These are phyloP conservation scores for Lasiosphaeria hispida DNA, from an alignment of 495 filamentous ascomycete genomes.

Conservation along the genomic window DNA sequence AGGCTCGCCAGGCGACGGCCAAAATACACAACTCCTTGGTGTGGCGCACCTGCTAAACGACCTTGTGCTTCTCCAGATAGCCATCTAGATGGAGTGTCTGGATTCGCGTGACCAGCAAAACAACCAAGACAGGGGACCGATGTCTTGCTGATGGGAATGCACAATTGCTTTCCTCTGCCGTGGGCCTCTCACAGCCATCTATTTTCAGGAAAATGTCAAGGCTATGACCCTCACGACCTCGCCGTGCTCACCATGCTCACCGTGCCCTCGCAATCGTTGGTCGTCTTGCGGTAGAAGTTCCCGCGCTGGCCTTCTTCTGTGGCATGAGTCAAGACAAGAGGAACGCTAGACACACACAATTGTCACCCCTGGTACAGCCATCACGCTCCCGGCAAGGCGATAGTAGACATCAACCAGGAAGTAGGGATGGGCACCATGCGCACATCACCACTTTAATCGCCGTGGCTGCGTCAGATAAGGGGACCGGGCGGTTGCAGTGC, in stretches of 20 bases:
- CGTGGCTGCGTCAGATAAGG: constrained; percentile 1
- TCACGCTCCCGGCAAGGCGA: constrained; percentile 5
- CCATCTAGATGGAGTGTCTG: no score
- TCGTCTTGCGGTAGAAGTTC: background rate
- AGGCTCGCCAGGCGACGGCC: background rate
- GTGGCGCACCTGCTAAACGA: constrained; percentile 1
- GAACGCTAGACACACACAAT: background rate
- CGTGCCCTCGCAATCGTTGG: background rate
- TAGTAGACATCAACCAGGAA: constrained; percentile 9
- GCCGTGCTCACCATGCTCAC: no score
- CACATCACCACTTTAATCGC: constrained; percentile 9
- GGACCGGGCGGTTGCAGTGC: constrained; percentile 9
- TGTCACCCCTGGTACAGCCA: constrained; percentile 1
- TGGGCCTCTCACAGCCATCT: background rate
- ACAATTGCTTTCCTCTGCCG: background rate
- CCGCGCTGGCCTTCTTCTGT: background rate
- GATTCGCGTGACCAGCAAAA: no score
- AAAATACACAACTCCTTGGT: constrained; percentile 9
- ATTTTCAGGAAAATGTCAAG: background rate
- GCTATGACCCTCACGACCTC: background rate
- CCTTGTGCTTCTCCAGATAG: background rate
- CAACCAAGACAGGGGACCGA: no score
- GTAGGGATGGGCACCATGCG: constrained; percentile 8
- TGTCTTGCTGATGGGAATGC: no score
- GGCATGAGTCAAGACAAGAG: background rate